phyloP scores from a whole-genome alignment of 2,329 filamentous ascomycete species.

The Trichoderma simmonsii region DNA sequence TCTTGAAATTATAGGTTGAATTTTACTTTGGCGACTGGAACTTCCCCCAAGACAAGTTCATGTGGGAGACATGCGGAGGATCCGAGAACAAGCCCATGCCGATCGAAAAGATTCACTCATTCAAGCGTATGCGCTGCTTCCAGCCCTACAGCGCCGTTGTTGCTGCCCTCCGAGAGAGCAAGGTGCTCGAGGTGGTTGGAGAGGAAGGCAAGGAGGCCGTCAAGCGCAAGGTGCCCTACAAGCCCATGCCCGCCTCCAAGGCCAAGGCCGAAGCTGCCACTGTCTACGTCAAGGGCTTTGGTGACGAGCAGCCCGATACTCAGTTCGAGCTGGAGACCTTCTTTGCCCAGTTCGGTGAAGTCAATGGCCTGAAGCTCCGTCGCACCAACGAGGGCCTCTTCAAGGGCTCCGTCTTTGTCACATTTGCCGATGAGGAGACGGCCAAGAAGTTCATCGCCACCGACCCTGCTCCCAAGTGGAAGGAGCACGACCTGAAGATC shows the following conservation, averaged over 20 bases:
- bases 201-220: slow-evolving; percentile 68
- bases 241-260: slow-evolving; percentile 56
- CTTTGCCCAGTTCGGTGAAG: slow-evolving; percentile 75
- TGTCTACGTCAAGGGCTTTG: slow-evolving; percentile 93
- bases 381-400: slow-evolving; percentile 70
- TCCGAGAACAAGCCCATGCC: slow-evolving; percentile 77
- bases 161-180: slow-evolving; percentile 75
- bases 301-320: slow-evolving; percentile 74
- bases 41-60: slow-evolving; percentile 81
- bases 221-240: slow-evolving; percentile 72
- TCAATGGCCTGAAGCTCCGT: slow-evolving; percentile 82
- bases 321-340: slow-evolving; percentile 95
- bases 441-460: slow-evolving; percentile 76
- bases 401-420: slow-evolving; percentile 96
- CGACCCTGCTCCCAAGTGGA: slow-evolving; percentile 79
- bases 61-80: slow-evolving; percentile 75
- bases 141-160: slow-evolving; percentile 82
- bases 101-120: slow-evolving; percentile 73
- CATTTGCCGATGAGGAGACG: slow-evolving; percentile 77
- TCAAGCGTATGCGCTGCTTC: slow-evolving; percentile 96
- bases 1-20: slow-evolving; percentile 61
- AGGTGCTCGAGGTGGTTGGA: slow-evolving; percentile 69
- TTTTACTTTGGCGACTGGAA: slow-evolving; percentile 96
- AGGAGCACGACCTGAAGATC: slow-evolving; percentile 73
- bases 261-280: slow-evolving; percentile 68